phyloP scores from a whole-genome alignment of 2,329 filamentous ascomycete genomes.

The Exserohilum rostratum region DNA sequence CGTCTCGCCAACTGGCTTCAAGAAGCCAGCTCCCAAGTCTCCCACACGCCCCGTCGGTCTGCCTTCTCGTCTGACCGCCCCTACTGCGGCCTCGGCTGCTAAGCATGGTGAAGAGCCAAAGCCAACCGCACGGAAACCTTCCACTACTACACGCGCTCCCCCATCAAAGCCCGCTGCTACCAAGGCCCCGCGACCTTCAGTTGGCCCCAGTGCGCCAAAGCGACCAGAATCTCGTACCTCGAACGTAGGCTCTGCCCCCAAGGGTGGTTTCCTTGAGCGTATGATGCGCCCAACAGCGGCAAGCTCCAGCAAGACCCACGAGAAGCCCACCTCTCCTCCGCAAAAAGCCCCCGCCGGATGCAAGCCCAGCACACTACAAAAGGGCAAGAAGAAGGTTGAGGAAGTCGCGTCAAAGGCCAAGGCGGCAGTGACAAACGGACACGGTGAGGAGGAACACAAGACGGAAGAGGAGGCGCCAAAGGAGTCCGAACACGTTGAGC shows the following conservation, averaged over 20 bases:
- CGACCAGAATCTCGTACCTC: conserved; percentile 57
- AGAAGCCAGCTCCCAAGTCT: conserved; percentile 58
- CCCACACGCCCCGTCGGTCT: conserved; percentile 72
- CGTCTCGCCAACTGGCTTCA: conserved; percentile 39
- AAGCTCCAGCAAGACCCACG: conserved; percentile 68
- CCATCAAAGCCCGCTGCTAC: conserved; percentile 34
- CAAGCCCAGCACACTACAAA: conserved; percentile 35
- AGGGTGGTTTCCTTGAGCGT: conserved; percentile 76
- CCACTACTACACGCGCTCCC: conserved; percentile 46
- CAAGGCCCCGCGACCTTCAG: conserved; percentile 45
- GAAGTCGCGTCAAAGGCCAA: conserved; percentile 45
- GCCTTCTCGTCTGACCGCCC: conserved; percentile 70
- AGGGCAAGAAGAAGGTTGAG: conserved; percentile 47
- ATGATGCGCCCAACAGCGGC: conserved; percentile 80
- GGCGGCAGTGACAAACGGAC: conserved; percentile 38
- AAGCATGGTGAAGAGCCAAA: conserved; percentile 57
- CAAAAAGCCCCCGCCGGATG: conserved; percentile 32
- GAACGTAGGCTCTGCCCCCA: conserved; percentile 63
- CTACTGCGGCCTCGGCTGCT: conserved; percentile 71
- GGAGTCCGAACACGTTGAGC: conserved; percentile 12
- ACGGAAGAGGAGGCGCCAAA: conserved; percentile 19
- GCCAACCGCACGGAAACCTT: conserved; percentile 42
- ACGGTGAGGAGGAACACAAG: conserved; percentile 21
- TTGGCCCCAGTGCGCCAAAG: conserved; percentile 51
- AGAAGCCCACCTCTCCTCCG: conserved; percentile 44